Base-by-base conservation (phyloP, 352 stramenopile species). In the Pythium scleroteichum region DNA sequence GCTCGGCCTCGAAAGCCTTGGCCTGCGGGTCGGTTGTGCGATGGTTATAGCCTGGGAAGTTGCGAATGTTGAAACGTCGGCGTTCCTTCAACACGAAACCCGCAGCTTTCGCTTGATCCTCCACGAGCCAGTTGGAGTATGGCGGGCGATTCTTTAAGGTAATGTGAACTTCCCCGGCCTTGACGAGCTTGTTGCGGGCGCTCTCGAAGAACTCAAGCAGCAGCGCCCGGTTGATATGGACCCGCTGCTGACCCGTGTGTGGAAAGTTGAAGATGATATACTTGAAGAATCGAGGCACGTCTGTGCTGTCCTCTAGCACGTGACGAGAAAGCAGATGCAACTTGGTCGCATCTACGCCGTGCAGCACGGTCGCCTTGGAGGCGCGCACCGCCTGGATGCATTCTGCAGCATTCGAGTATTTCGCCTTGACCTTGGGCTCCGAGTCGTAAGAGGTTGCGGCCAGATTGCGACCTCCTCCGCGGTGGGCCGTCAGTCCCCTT, bases 251-350 rank as follows among this genome's bases (percentile, higher is more conserved):
- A 14, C 88, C 88, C 22, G 76, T 95, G 66, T 96, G 88, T 8
- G 88, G 88, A 62, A 96, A 96, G 65, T 96, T 95, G 66, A 95
- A 95, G 46, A 96, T 74, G 44, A 96, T 88, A 64, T 79, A 90
- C 53, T 90, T 73, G 64, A 96, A 96, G 24, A 86, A 82, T 20
- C 64, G 32, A 0, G 81, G 75, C 33, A 88, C 35, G 24, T 59
- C 53, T 29, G 39, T 40, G 12, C 53, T 23, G 24, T 52, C 58
- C 9, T 41, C 48, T 16, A 33, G 13, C 8, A 23, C 35, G 9
- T 66, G 63, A 9, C 57, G 42, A 9, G 83, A 75, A 55, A 94
- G 60, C 40, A 71, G 57, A 26, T 84, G 61, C 42, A 96, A 69
- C 57, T 90, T 84, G 27, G 87, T 96, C 29, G 85, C 88, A 66